These are phyloP conservation scores for Cystoisospora suis DNA, from an alignment of 169 alveolate species.

Conservation along the genomic window DNA sequence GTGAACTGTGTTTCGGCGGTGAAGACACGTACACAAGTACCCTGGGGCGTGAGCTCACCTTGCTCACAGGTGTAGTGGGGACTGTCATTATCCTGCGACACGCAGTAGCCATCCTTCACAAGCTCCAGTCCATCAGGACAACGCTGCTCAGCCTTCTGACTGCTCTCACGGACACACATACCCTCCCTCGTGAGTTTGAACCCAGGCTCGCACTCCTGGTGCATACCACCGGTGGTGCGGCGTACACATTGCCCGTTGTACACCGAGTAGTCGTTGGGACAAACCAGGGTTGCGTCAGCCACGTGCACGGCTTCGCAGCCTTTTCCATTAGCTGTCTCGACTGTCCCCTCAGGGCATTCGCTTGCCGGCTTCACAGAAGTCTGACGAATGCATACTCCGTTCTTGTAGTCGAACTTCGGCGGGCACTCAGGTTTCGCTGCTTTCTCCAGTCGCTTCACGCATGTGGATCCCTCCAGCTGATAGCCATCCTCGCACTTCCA, in stretches of 20 bases:
- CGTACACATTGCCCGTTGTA: slow-evolving; percentile 43
- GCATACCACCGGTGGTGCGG: not conserved
- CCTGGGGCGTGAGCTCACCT: slow-evolving; percentile 60
- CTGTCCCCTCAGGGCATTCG: slow-evolving; percentile 51
- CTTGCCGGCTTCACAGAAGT: not conserved
- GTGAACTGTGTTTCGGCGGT: slow-evolving; percentile 1
- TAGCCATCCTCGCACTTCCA: slow-evolving; percentile 24
- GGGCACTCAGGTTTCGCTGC: slow-evolving; percentile 51
- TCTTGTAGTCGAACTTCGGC: slow-evolving; percentile 13
- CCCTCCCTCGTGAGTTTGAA: slow-evolving; percentile 25
- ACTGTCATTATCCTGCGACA: not conserved
- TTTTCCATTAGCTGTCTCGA: not conserved
- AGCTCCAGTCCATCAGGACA: slow-evolving; percentile 31
- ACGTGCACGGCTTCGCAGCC: slow-evolving; percentile 20
- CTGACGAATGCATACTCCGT: slow-evolving; percentile 25
- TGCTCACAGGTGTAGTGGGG: slow-evolving; percentile 4
- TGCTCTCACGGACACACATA: slow-evolving; percentile 5
- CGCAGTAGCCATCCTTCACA: slow-evolving; percentile 18
- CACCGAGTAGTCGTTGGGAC: slow-evolving; percentile 29
- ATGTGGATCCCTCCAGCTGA: not conserved
- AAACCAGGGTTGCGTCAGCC: slow-evolving; percentile 27
- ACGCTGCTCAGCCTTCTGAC: not conserved
- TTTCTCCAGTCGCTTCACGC: slow-evolving; percentile 44
- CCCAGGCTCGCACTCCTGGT: slow-evolving; percentile 27
- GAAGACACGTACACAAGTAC: slow-evolving; percentile 41